Evolutionary conservation across 1,284 basidiomycete genomes (phyloP), one percentile per base, ranked within the genome.

Genomic region (Apiotrichum sp.): DNA sequence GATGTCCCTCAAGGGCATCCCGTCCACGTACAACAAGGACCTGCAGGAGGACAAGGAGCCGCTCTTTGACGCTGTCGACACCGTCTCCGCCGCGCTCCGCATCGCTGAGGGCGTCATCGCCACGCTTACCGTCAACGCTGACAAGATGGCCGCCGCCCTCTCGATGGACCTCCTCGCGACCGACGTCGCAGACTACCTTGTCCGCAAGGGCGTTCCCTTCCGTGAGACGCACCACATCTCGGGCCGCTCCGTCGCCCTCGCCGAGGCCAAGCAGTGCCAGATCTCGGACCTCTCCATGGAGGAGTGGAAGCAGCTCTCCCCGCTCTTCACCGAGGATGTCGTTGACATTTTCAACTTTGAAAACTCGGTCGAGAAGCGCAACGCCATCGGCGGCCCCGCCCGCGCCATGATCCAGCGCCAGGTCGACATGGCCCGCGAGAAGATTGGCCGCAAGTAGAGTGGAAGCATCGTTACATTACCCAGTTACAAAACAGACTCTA

Each of bases 1-100:
- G 79, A 93, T 98, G 89, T 93, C 91, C 6, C 80, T 96, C 69
- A 98, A 98, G 73, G 95, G 96, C 32, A 81, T 98, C 49, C 95
- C 95, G 9, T 96, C 95, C 33, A 98, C 95, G 8, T 98, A 98
- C 80, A 98, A 98, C 81, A 98, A 98, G 77, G 95, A 98, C 77
- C 79, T 98, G 57, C 95, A 98, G 76, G 96, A 98, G 77, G 93
- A 96, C 77, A 98, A 98, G 77, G 95, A 98, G 73, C 93, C 95
- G 0, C 78, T 98, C 54, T 98, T 98, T 65, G 95, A 98, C 72
- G 81, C 87, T 6, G 89, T 95, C 38, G 91, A 96, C 71, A 97
- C 89, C 36, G 78, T 96, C 41, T 84, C 85, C n/a, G 87, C 90
- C 41, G 93, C 87, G 46, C 82, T 98, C 67, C 85, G 87, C 70